Evolutionary conservation across 2,329 filamentous ascomycete species (phyloP).

Genomic region (Microdochium nivale): DNA sequence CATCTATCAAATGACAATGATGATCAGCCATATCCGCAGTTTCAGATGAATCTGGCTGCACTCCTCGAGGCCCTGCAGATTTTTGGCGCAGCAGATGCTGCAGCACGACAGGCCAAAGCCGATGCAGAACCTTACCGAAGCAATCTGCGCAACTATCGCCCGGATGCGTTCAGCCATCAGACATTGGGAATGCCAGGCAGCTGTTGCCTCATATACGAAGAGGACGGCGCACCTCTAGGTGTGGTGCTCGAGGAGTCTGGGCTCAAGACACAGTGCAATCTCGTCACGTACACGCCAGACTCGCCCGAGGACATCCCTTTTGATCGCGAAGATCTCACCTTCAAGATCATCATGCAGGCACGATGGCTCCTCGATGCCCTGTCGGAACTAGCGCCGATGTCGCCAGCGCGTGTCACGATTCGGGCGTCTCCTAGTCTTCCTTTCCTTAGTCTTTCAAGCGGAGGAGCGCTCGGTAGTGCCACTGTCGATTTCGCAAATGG

Average conservation of each 20-base stretch:
- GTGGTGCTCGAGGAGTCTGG: slow-evolving; percentile 80
- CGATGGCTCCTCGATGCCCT: slow-evolving; percentile 64
- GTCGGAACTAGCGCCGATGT: slow-evolving; percentile 59
- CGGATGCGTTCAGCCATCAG: slow-evolving; percentile 75
- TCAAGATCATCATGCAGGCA: slow-evolving; percentile 93
- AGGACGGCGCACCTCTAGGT: slow-evolving; percentile 69
- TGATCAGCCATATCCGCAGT: slow-evolving; percentile 51
- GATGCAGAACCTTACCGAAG: slow-evolving; percentile 53
- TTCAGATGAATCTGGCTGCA: slow-evolving; percentile 79
- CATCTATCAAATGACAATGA: slow-evolving; percentile 37
- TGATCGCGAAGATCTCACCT: slow-evolving; percentile 65
- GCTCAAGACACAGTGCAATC: slow-evolving; percentile 80
- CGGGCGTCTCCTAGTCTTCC: slow-evolving; percentile 55
- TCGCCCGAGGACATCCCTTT: slow-evolving; percentile 77
- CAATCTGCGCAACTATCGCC: slow-evolving; percentile 52
- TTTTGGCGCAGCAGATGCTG: slow-evolving; percentile 73
- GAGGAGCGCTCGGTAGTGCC: slow-evolving; percentile 50
- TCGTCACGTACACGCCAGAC: slow-evolving; percentile 80
- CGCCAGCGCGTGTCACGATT: slow-evolving; percentile 65
- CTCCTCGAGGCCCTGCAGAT: slow-evolving; percentile 93
- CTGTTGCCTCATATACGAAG: slow-evolving; percentile 72
- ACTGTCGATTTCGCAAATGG: slow-evolving; percentile 59
- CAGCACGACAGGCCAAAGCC: slow-evolving; percentile 46
- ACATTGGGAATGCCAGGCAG: slow-evolving; percentile 76
- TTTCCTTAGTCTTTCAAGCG: slow-evolving; percentile 65